A percentile compares a stretch with the other conserved stretches of the same genome.
Conservation (phyloP, 1,139 yeast species). For the Spathaspora sp. region DNA sequence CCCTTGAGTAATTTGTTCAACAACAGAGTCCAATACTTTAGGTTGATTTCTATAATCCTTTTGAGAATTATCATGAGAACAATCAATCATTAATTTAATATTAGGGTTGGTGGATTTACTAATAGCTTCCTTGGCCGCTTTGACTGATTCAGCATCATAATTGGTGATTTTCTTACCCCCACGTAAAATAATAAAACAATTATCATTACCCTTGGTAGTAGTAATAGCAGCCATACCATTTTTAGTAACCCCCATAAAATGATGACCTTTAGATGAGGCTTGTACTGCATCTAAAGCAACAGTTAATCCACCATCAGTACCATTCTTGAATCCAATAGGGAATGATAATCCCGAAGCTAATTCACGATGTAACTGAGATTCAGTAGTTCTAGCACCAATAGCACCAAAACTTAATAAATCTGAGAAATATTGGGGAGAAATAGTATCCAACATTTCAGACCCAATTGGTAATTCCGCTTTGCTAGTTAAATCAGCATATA, state of each 20-base stretch:
- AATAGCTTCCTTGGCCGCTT: slow-evolving; percentile 65
- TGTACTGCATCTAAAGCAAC: slow-evolving; percentile 93
- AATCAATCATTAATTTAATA: slow-evolving; percentile 91
- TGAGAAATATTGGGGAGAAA: slow-evolving; percentile 88
- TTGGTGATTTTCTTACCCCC: slow-evolving; percentile 95
- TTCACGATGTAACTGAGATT: slow-evolving; percentile 94
- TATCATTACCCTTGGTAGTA: slow-evolving; percentile 90
- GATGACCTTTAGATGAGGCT: slow-evolving; percentile 92
- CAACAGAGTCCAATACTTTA: slow-evolving; percentile 76
- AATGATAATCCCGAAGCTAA: slow-evolving; percentile 92
- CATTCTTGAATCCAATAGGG: slow-evolving; percentile 97
- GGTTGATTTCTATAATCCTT: slow-evolving; percentile 94
- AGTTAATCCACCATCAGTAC: slow-evolving; percentile 90
- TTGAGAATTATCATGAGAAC: slow-evolving; percentile 94
- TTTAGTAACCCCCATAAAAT: slow-evolving; percentile 86
- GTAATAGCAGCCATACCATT: slow-evolving; percentile 92
- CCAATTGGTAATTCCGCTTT: slow-evolving; percentile 77
- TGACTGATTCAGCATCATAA: slow-evolving; percentile 73
- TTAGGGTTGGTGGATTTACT: slow-evolving; percentile 52
- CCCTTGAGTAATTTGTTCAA: slow-evolving; percentile 78
- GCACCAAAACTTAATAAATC: slow-evolving; percentile 94
- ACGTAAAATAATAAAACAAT: slow-evolving; percentile 87
- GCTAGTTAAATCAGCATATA: slow-evolving; percentile 75
- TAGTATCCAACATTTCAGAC: slow-evolving; percentile 96
- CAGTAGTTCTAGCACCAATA: slow-evolving; percentile 97